Conservation (phyloP, 495 filamentous ascomycete species). For the Saxophila tyrrhenica region DNA sequence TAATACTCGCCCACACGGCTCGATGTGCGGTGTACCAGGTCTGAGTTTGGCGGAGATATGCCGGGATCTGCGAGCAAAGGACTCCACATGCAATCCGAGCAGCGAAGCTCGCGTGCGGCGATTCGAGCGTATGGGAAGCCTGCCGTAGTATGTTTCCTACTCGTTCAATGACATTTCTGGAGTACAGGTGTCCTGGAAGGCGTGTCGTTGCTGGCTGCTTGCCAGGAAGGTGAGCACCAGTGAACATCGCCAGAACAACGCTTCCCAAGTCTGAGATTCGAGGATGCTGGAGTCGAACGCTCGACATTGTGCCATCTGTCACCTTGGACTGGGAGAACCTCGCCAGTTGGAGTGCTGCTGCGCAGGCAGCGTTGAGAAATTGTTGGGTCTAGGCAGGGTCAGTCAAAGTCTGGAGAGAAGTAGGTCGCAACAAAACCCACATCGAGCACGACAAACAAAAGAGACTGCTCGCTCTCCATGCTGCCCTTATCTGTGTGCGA, state of each 20-base stretch:
- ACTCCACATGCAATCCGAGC: not conserved
- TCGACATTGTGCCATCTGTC: not conserved
- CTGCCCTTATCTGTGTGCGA: not conserved
- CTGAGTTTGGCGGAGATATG: not conserved
- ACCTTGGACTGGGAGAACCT: not conserved
- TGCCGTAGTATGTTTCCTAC: not conserved
- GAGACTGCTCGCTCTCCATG: not conserved
- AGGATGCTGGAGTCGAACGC: not conserved
- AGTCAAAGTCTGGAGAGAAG: not conserved
- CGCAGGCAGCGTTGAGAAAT: not conserved
- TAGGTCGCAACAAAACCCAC: not conserved
- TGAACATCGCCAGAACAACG: not conserved
- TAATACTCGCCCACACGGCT: not conserved
- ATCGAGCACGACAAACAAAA: not conserved
- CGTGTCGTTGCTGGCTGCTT: not conserved
- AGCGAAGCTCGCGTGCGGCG: not conserved
- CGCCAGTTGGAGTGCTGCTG: not conserved
- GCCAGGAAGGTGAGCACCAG: not conserved
- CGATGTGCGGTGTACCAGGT: not conserved
- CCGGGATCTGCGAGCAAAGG: not conserved
- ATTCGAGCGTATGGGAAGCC: not conserved
- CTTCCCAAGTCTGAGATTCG: not conserved
- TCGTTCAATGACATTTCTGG: not conserved
- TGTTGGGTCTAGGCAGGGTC: not conserved
- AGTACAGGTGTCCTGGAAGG: not conserved